These are phyloP conservation scores for Mariannaea elegans DNA, from an alignment of 2,329 filamentous ascomycete genomes.

Conservation along the genomic window DNA sequence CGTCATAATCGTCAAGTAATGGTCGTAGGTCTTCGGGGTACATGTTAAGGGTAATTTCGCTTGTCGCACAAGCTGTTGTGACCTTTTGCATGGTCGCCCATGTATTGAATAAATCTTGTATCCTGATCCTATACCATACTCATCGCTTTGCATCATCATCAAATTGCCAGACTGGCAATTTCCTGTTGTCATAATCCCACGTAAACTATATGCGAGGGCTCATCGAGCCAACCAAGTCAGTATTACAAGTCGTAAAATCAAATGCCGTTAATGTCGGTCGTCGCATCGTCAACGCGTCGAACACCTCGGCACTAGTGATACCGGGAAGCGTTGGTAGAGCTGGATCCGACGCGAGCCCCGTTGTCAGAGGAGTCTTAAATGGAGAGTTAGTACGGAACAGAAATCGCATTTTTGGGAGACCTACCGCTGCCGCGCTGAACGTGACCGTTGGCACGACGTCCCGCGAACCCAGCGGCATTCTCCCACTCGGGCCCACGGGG, in stretches of 20 bases:
- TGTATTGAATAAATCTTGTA: slow-evolving; percentile 51
- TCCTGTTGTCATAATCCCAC: slow-evolving; percentile 38
- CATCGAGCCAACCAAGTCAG: slow-evolving; percentile 40
- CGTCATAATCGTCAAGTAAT: slow-evolving; percentile 57
- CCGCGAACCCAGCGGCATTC: slow-evolving; percentile 59
- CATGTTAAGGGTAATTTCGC: no score
- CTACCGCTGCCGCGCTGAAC: slow-evolving; percentile 69
- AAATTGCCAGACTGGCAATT: slow-evolving; percentile 35
- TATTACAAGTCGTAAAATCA: slow-evolving; percentile 51
- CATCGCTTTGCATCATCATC: slow-evolving; percentile 52
- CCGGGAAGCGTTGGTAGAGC: slow-evolving; percentile 46
- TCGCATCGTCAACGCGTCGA: slow-evolving; percentile 40
- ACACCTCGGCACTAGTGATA: slow-evolving; percentile 44
- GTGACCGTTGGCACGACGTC: slow-evolving; percentile 68
- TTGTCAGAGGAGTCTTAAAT: slow-evolving; percentile 54
- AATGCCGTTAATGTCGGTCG: slow-evolving; percentile 40
- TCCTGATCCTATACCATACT: slow-evolving; percentile 51
- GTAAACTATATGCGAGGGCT: slow-evolving; percentile 43
- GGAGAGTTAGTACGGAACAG: slow-evolving; percentile 23
- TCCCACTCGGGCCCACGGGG: slow-evolving; percentile 73
- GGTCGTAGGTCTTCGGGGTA: slow-evolving; percentile 47
- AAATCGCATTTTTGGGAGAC: slow-evolving; percentile 35
- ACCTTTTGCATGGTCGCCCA: slow-evolving; percentile 53
- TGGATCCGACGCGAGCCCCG: slow-evolving; percentile 49
- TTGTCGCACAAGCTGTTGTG: no score